Conservation (phyloP, 257 asterid species). For the Lycium barbarum region DNA sequence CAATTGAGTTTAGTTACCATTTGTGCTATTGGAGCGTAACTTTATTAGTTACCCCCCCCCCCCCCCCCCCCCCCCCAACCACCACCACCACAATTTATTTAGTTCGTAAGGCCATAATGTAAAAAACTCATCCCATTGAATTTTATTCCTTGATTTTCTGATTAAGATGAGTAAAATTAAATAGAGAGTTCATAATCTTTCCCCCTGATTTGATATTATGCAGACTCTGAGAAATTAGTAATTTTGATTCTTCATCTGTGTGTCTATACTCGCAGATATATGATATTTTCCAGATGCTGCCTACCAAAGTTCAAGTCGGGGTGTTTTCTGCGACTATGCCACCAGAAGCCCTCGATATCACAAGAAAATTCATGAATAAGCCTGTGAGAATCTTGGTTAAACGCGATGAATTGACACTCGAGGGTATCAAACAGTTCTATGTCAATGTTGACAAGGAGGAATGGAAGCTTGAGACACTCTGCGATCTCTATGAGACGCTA, state of each 20-base stretch:
- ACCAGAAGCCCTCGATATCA: conserved; percentile 84
- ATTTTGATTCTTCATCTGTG: not conserved
- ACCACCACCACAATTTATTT: not conserved
- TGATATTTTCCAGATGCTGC: conserved; percentile 79
- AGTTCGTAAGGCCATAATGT: not conserved
- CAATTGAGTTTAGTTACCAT: not conserved
- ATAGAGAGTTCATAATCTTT: not conserved
- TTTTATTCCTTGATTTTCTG: not conserved
- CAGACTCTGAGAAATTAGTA: not conserved
- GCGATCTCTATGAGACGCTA: conserved; percentile 76
- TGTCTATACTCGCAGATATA: conserved; percentile 54
- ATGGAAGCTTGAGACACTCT: conserved; percentile 77
- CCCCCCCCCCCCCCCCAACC: too few species aligned
- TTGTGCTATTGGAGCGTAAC: not conserved
- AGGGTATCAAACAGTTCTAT: conserved; percentile 78
- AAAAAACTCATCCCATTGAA: not conserved
- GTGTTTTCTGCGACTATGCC: conserved; percentile 87
- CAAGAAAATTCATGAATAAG: conserved; percentile 77
- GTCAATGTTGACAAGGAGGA: conserved; percentile 83
- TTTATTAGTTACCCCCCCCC: not conserved
- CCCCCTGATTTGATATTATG: not conserved
- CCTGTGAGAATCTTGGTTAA: conserved; percentile 80
- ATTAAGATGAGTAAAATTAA: not conserved
- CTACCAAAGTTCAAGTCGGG: conserved; percentile 75
- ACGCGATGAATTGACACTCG: conserved; percentile 80